Base-by-base conservation (phyloP, 179 eudicot species). In the Carnegiea gigantea region DNA sequence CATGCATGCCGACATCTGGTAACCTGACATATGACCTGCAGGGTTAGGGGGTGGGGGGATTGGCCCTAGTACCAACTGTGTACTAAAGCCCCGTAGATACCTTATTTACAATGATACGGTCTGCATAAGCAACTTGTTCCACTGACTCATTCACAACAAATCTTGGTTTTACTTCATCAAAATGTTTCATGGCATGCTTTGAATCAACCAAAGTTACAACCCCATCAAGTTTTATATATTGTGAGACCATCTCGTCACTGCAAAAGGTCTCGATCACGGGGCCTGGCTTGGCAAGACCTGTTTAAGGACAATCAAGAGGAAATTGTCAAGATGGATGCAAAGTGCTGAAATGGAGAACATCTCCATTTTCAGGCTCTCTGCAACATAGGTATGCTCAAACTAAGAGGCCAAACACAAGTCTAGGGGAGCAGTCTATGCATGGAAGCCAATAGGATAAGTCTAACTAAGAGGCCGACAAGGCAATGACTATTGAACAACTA, bases 251-350 rank as follows among this genome's bases (percentile, higher is more conserved):
- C 88, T 95, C 99, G 85, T 95, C 99, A 70, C 86, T 85, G 81
- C 90, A 91, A 87, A 95, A 95, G 73, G 99, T 95, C 89, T 95
- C 98, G 83, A 95, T 95, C 28, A 95, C 99, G 67, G 99, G 99
- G 75, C 94, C 98, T 73, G 98, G 99, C 84, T 95, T 95, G 64
- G 99, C 99, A 88, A 95, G 98, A 84, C 99, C 99, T 93, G 87
- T 67, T 83, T 70, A 83, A 84, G 44, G 74, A 62, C 44, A 71
- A 71, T 8, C 64, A 48, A 8, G 5, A 62, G 36, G 73, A 33
- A 24, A 77, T 11, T 26, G 14, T 77, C 24, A 20, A 60, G 38
- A 23, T 78, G 74, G 17, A 21, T 3, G 21, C 13, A 40, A n/a
- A 9, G 6, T 17, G 26, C n/a, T 40, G 49, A 40, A 77, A 43